phyloP scores from a whole-genome alignment of 495 filamentous ascomycete species.

The Hyaloscypha finlandica region DNA sequence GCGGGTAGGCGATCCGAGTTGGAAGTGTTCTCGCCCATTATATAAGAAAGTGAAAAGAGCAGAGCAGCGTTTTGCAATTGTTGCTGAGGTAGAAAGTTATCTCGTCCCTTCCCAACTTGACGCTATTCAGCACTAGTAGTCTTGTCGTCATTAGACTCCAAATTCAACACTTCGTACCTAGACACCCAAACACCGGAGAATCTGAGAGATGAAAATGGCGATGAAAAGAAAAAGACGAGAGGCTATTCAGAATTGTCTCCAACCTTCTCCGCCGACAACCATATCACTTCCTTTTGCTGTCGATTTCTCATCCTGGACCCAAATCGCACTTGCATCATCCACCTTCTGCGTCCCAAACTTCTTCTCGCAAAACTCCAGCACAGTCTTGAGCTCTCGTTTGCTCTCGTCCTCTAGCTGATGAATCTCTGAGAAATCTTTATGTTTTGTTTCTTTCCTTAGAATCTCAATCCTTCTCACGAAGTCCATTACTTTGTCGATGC shows the following conservation, averaged over 20 bases:
- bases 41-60: not conserved
- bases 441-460: slow-evolving; percentile 7
- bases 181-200: not conserved
- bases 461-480: slow-evolving; percentile 4
- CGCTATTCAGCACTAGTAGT: not conserved
- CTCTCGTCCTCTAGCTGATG: slow-evolving; percentile 31
- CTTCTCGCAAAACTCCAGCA: slow-evolving; percentile 38
- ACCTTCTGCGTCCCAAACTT: slow-evolving; percentile 40
- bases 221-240: not conserved
- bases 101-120: not conserved
- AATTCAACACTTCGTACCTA: not conserved
- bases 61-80: not conserved
- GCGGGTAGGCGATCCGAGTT: not conserved
- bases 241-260: not conserved
- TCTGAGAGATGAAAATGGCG: not conserved
- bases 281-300: not conserved
- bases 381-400: slow-evolving; percentile 37
- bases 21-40: not conserved
- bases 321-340: slow-evolving; percentile 39
- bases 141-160: not conserved
- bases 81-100: not conserved
- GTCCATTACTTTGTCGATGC: slow-evolving; percentile 17
- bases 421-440: not conserved
- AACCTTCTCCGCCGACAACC: not conserved
- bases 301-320: slow-evolving; percentile 30